Conservation (phyloP, 148 eudicot genomes). For the Cornus kousa region DNA sequence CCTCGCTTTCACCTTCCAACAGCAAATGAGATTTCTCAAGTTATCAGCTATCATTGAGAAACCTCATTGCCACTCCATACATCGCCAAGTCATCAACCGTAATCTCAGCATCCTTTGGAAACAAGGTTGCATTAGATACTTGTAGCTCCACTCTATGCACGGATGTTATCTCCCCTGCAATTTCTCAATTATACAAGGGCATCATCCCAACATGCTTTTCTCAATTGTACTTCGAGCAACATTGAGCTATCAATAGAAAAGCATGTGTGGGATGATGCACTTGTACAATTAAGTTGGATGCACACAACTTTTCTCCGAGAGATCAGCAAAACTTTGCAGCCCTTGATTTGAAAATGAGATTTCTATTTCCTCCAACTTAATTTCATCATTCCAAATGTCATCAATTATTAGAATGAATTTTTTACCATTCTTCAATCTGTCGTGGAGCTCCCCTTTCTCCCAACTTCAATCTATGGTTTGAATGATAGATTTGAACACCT, state of each 20-base stretch:
- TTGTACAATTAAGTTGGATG: background rate
- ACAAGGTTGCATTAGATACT: too few species aligned
- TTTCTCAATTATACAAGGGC: background rate
- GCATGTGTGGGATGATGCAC: background rate
- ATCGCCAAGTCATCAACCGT: background rate
- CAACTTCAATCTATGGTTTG: background rate
- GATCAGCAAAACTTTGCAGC: conserved; percentile 16
- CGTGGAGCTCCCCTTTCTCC: background rate
- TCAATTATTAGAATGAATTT: background rate
- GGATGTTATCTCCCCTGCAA: background rate
- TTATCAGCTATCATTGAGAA: background rate
- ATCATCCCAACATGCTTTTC: background rate
- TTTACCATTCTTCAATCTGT: background rate
- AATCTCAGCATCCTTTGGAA: background rate
- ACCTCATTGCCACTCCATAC: background rate
- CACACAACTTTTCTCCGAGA: background rate
- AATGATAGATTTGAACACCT: background rate
- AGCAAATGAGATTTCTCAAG: background rate
- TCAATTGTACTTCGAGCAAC: conserved; percentile 2
- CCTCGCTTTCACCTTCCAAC: background rate
- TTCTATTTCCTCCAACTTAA: conserved; percentile 11
- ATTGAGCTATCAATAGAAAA: background rate
- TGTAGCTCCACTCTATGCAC: background rate
- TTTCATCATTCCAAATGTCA: too few species aligned
- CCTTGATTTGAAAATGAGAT: background rate